Percentiles rank a stretch among this genome's conserved stretches.
Evolutionary conservation across 1,284 basidiomycete species (phyloP).

Genomic region (Waitea zeae): DNA sequence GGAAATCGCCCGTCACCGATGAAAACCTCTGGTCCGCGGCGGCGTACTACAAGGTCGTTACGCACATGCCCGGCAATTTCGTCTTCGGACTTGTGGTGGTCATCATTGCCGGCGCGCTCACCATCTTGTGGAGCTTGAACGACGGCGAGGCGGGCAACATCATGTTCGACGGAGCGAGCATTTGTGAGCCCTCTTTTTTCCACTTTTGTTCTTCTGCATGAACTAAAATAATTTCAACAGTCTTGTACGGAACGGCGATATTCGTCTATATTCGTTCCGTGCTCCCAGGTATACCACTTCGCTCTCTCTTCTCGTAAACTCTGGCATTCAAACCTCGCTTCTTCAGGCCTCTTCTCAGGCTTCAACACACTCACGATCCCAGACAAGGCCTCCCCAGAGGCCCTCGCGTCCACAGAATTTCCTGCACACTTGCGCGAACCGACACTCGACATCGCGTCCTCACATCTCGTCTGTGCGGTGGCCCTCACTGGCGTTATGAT

Average conservation of each 20-base stretch:
- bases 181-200: conserved; percentile 32
- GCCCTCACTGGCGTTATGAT: conserved; percentile 64
- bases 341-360: conserved; percentile 2
- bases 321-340: conserved; percentile 6
- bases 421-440: conserved; percentile 36
- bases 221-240: conserved; percentile 33
- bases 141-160: conserved; percentile 64
- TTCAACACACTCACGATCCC: conserved; percentile 8
- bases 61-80: conserved; percentile 37
- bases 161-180: conserved; percentile 77
- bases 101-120: conserved; percentile 37
- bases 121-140: conserved; percentile 57
- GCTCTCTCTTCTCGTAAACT: background rate
- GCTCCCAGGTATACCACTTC: conserved; percentile 39
- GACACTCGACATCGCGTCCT: conserved; percentile 61
- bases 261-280: conserved; percentile 55
- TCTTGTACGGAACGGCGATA: conserved; percentile 51
- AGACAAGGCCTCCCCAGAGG: conserved; percentile 14
- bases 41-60: conserved; percentile 57
- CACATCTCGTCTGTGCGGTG: conserved; percentile 66
- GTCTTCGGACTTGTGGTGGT: conserved; percentile 36
- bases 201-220: conserved; percentile 1
- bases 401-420: conserved; percentile 27
- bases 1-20: conserved; percentile 68
- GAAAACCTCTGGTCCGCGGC: conserved; percentile 65